phyloP scores from a whole-genome alignment of 1,139 yeast species.

The Pichia sp. region DNA sequence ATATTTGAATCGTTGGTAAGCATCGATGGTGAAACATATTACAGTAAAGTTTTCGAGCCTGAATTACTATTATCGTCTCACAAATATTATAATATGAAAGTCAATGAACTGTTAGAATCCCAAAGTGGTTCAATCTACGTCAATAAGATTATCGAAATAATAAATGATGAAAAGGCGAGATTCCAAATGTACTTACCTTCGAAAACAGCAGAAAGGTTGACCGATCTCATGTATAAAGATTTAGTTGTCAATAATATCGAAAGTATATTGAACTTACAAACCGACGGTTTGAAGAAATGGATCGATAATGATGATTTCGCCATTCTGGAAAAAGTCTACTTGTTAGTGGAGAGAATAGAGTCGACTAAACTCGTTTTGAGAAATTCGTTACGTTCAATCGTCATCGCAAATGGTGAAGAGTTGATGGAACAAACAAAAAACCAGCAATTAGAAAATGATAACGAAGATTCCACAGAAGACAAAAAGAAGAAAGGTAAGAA shows the following conservation, averaged over 20 bases:
- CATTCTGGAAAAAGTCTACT: conserved; percentile 47
- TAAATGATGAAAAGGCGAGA: conserved; percentile 58
- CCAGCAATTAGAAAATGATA: background rate
- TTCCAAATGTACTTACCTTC: conserved; percentile 55
- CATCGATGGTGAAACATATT: conserved; percentile 52
- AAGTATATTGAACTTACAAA: conserved; percentile 44
- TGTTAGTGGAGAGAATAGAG: conserved; percentile 56
- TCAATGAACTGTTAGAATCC: conserved; percentile 37
- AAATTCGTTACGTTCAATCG: conserved; percentile 46
- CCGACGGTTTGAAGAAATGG: conserved; percentile 61
- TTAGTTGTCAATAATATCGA: conserved; percentile 62
- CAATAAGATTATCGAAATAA: conserved; percentile 49
- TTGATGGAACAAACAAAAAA: conserved; percentile 31
- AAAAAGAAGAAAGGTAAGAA: conserved; percentile 32
- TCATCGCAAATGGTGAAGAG: conserved; percentile 43
- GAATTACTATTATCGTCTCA: conserved; percentile 54
- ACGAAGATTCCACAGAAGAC: conserved; percentile 10
- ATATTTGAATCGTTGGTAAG: conserved; percentile 68
- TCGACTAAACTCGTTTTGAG: conserved; percentile 50
- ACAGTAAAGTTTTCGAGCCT: conserved; percentile 67
- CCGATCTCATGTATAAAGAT: conserved; percentile 58
- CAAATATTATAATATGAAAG: conserved; percentile 50
- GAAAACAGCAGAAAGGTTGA: conserved; percentile 51
- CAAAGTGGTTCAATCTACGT: conserved; percentile 56
- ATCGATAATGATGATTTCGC: conserved; percentile 39